Percentiles rank a stretch among this genome's conserved stretches.
These are phyloP conservation scores for Chrysoporthe puriensis DNA, from an alignment of 2,329 filamentous ascomycete genomes.

Conservation along the genomic window DNA sequence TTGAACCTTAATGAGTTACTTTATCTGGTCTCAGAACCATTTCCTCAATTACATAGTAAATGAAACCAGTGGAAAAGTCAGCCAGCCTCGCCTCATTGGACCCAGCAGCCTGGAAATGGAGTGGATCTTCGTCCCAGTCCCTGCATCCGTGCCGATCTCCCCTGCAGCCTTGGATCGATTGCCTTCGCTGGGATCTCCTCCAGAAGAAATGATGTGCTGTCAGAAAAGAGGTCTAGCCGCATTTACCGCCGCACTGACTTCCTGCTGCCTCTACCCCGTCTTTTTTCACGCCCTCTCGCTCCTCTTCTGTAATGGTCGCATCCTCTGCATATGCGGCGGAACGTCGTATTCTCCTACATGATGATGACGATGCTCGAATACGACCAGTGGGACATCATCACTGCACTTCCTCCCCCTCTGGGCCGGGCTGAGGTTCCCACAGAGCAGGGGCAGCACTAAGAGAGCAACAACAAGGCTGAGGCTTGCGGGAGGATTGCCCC, in stretches of 20 bases:
- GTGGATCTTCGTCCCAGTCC: constrained; percentile 6
- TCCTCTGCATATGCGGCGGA: background rate
- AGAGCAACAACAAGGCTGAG: constrained; percentile 5
- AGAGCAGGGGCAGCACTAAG: background rate
- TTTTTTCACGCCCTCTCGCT: background rate
- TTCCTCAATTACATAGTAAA: background rate
- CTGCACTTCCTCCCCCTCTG: background rate
- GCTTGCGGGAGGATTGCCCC: constrained; percentile 3
- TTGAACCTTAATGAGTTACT: background rate
- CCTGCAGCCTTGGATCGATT: constrained; percentile 7
- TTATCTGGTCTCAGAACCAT: constrained; percentile 1
- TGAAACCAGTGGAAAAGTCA: background rate
- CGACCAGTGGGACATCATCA: background rate
- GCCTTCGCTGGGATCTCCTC: background rate
- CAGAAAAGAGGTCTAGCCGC: background rate
- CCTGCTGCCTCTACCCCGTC: background rate
- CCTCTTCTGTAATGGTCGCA: background rate
- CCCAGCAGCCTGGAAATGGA: constrained; percentile 10
- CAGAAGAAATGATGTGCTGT: background rate
- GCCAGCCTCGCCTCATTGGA: constrained; percentile 4
- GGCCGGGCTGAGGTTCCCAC: background rate
- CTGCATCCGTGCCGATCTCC: constrained; percentile 9
- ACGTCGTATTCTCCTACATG: constrained; percentile 4
- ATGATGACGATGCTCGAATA: background rate
- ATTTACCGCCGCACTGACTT: background rate